Percentiles rank a stretch among this genome's conserved stretches.
Evolutionary conservation across 768 basidiomycete genomes (phyloP).

Genomic region (Udeniomyces megalosporus): DNA sequence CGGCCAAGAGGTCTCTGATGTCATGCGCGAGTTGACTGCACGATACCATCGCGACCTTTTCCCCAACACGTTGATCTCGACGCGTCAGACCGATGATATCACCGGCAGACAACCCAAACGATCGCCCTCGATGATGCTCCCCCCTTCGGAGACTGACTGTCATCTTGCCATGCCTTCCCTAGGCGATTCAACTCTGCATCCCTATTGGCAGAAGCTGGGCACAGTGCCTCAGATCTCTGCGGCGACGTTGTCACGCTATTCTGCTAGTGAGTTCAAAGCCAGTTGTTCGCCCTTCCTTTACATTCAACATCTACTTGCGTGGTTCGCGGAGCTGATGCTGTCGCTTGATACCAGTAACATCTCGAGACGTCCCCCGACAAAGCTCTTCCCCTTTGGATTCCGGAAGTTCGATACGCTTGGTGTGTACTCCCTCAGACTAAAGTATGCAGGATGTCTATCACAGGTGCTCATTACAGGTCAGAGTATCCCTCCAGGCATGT

Average conservation of each 20-base stretch:
- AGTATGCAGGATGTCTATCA: no score
- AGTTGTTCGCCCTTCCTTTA: no score
- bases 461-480: no score
- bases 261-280: conserved; percentile 40
- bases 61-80: not conserved
- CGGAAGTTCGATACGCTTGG: conserved; percentile 81
- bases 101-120: not conserved
- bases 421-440: no score
- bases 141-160: not conserved
- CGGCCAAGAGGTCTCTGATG: not conserved
- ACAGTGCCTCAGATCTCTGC: conserved; percentile 58
- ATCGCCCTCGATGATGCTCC: not conserved
- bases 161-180: not conserved
- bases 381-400: conserved; percentile 58
- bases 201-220: conserved; percentile 82
- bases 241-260: conserved; percentile 84
- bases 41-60: no score
- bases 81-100: not conserved
- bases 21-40: no score
- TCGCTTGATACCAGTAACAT: conserved; percentile 33
- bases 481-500: conserved; percentile 50
- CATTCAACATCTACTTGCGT: not conserved
- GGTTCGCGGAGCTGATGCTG: not conserved
- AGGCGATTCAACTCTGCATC: conserved; percentile 60
- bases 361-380: conserved; percentile 63